Base-by-base conservation (phyloP, 1,139 yeast genomes). In the Magnusiomyces tetraspermus region DNA sequence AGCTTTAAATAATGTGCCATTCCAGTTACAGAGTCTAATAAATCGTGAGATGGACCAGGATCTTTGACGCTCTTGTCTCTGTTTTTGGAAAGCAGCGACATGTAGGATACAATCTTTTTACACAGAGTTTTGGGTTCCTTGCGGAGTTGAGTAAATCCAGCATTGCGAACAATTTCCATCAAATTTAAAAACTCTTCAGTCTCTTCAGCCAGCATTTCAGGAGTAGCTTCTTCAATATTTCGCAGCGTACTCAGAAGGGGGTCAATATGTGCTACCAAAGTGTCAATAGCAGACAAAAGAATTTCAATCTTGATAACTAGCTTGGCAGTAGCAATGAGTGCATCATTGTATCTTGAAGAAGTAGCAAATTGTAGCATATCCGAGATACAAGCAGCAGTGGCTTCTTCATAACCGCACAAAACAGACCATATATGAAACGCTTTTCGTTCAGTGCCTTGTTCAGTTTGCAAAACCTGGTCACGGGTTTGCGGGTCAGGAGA, bases 1-100 rank as follows among this genome's bases (percentile, higher is more conserved):
- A 92, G 74, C 66, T 94, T 92, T 62, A 92, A 74, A 66, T 89
- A 90, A 67, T 94, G 98, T 0, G 98, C 97, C 63, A 94, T 75
- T 0, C 95, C 90, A 1, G 97, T 89, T 13, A 90, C 92, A 4
- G 90, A 81, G 0, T 94, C 82, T 59, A 92, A 74, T 48, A 92
- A 64, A 46, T 84, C 86, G 21, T 88, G 89, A 1, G 70, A 64
- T 23, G 65, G 60, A 5, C 65, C 68, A 58, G 62, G 58, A 40
- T 60, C 58, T 48, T 59, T 57, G 36, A 55, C 59, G 31, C 60
- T 58, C 49, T 58, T 58, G 46, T 59, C 66, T 28, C 70, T 55
- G 17, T 68, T 64, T 46, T 69, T 71, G 8, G 76, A 71, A 1
- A 73, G 60, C 43, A 71, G 59, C 3, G 75, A 69, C 69, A 73